Evolutionary conservation across 1,284 basidiomycete species (phyloP).

Genomic region (Microbotryum intermedium): DNA sequence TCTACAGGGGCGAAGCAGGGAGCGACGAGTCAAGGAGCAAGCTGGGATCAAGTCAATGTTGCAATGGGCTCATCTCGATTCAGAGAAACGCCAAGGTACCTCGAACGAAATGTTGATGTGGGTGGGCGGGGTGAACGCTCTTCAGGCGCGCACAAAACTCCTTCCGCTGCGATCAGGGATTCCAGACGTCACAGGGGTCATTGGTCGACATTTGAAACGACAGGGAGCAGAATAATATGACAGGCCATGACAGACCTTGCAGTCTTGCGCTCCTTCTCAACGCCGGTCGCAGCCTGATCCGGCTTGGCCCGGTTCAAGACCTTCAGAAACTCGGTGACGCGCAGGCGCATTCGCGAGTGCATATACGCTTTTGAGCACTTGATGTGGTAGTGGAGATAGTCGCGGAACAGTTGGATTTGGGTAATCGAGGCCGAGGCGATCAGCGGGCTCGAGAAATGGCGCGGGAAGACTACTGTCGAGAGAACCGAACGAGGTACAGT

Average conservation of each 20-base stretch:
- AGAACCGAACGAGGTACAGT: background rate
- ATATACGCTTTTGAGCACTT: conserved; percentile 99
- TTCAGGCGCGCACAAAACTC: conserved; percentile 6
- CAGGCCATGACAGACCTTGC: conserved; percentile 45
- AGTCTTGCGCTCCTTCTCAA: conserved; percentile 76
- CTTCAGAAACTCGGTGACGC: conserved; percentile 96
- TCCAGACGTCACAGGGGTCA: background rate
- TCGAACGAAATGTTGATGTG: too few relatives aligned
- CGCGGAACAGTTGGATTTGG: conserved; percentile 92
- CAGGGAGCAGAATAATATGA: background rate
- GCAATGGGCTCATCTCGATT: too few relatives aligned
- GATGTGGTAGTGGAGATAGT: conserved; percentile 99
- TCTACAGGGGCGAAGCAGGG: too few relatives aligned
- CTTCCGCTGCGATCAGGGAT: background rate
- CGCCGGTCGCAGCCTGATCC: conserved; percentile 53
- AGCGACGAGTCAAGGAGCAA: too few relatives aligned
- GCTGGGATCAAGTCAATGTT: too few relatives aligned
- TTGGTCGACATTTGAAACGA: background rate
- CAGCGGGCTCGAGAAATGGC: conserved; percentile 76
- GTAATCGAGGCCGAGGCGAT: conserved; percentile 79
- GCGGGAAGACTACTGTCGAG: conserved; percentile 74
- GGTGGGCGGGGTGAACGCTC: too few relatives aligned
- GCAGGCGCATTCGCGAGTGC: conserved; percentile 92
- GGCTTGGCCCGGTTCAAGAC: conserved; percentile 96
- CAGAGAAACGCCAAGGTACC: too few relatives aligned